phyloP scores from a whole-genome alignment of 1,139 yeast species.

The Casaregolazyma suthepensis region DNA sequence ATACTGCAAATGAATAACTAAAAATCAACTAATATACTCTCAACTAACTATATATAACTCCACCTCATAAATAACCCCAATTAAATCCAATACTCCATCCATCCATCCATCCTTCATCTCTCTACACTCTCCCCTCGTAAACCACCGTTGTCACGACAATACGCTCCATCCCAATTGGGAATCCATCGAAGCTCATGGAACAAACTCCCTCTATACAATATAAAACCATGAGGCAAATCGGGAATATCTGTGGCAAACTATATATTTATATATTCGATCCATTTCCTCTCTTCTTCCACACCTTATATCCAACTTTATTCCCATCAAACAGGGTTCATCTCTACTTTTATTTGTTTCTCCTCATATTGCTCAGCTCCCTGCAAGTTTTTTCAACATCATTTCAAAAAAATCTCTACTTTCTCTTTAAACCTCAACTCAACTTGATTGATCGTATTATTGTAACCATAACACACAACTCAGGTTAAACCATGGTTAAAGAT shows the following conservation, averaged over 20 bases:
- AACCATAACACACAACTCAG: background rate
- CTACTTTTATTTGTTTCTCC: background rate
- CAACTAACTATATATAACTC: too few relatives aligned
- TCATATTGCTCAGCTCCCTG: background rate
- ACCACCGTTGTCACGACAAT: too few relatives aligned
- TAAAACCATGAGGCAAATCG: background rate
- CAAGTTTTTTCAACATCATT: background rate
- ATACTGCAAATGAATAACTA: too few relatives aligned
- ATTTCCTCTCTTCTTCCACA: background rate
- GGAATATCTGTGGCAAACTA: background rate
- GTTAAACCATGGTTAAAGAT: slow-evolving; percentile 71
- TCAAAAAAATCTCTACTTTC: background rate
- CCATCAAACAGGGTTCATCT: background rate
- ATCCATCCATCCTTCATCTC: background rate
- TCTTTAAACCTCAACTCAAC: background rate
- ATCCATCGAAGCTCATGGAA: slow-evolving; percentile 11
- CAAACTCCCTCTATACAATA: background rate
- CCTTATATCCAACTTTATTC: background rate
- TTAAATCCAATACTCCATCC: too few relatives aligned
- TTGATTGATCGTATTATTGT: background rate
- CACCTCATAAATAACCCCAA: too few relatives aligned
- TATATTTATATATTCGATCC: background rate
- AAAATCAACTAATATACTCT: too few relatives aligned
- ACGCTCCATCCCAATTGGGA: background rate
- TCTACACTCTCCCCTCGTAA: too few relatives aligned